Base-by-base conservation (phyloP, 805 yeast genomes). In the Starmerella apis region DNA sequence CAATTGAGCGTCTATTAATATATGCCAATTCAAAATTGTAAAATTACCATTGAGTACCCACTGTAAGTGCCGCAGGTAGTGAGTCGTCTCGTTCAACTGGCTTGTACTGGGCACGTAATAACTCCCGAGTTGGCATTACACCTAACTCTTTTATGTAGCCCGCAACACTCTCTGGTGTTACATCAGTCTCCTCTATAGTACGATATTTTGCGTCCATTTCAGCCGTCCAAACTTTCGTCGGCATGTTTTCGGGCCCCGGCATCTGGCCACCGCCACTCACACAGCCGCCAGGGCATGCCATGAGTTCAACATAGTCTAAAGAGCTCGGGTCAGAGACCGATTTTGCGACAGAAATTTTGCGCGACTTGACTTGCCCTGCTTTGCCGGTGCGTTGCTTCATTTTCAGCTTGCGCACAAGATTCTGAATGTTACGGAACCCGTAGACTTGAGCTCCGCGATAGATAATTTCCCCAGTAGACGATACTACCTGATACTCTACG, bases 221-320 rank as follows among this genome's bases (percentile, higher is more conserved):
- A 52, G 55, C 64, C 48, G 50, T 57, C 68, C 66, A 68, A 43
- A 61, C 65, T 47, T 59, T 61, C 44, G 52, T 44, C 13, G 59
- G 57, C 14, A 59, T 52, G 30, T 50, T 59, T 18, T 54, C 64
- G n/a, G 67, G 67, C 11, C 65, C 71, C 4, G 77, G 73, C 18
- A 86, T 75, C 59, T 87, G 88, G 0, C 98, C 98, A 20, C 98
- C 97, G 10, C 98, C 98, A 61, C 90, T 92, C 50, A 88, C 84
- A 62, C 97, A 92, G 1, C 98, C 98, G 25, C 86, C 87, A 5
- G 98, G 98, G 65, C 98, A 92, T 0, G 98, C 98, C 96, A 87
- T 90, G 41, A 92, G 83, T 61, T 92, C 98, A 5, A 90, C 84
- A 58, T 83, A 85, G 54, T 86, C 92, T 58, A 84, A 80, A 36